Percentiles rank a stretch among this genome's conserved stretches.
Conservation (phyloP, 1,284 basidiomycete genomes). For the Rhodotorula sp. region DNA sequence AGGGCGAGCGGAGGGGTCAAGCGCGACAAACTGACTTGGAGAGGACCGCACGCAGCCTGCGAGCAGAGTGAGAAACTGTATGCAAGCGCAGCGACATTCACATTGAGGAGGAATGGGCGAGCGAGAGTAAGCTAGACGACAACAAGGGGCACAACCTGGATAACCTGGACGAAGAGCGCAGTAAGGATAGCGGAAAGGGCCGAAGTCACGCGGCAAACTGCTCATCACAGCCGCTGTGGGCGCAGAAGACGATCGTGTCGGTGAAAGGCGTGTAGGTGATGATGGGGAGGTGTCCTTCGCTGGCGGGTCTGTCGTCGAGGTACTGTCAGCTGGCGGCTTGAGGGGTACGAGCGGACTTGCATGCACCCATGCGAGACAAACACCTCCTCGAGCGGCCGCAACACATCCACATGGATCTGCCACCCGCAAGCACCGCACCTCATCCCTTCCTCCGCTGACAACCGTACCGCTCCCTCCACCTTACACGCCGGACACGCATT, state of each 20-base stretch:
- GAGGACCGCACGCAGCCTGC: no score
- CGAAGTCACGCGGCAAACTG: constrained; percentile 13
- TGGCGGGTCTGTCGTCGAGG: no score
- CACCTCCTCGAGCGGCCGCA: neutral
- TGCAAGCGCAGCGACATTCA: no score
- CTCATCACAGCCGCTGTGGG: constrained; percentile 11
- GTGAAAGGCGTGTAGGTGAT: constrained; percentile 6
- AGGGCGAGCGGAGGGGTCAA: no score
- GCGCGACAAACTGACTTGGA: no score
- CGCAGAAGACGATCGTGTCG: neutral
- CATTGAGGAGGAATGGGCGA: no score
- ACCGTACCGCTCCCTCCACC: neutral
- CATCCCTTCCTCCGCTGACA: neutral
- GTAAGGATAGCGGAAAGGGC: no score
- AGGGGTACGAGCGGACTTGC: neutral
- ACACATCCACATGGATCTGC: constrained; percentile 1
- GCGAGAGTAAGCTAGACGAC: no score
- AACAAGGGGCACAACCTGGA: no score
- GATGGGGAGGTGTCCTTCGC: neutral
- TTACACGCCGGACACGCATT: constrained; percentile 5
- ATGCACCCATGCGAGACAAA: constrained; percentile 11
- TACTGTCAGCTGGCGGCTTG: neutral
- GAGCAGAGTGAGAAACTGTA: no score
- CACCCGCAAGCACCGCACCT: constrained; percentile 1
- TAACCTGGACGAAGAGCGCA: no score